These are phyloP conservation scores for Aspergillus pseudonomiae DNA, from an alignment of 2,329 filamentous ascomycete genomes.

Conservation along the genomic window DNA sequence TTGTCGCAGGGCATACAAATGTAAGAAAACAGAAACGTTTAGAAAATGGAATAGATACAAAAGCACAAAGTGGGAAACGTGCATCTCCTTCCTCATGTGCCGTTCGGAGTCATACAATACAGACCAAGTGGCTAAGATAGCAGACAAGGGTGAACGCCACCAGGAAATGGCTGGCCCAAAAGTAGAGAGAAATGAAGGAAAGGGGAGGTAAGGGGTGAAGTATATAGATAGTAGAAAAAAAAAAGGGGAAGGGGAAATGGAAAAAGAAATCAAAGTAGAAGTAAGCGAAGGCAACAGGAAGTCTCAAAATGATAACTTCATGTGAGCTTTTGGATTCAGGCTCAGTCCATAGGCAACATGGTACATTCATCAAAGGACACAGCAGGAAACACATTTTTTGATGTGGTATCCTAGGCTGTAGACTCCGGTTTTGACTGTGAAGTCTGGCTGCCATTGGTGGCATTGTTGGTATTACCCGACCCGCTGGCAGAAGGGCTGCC, in stretches of 20 bases:
- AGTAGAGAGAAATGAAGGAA: constrained; percentile 7
- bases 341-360: background rate
- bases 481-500: constrained; percentile 38
- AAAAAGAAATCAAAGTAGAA: background rate
- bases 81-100: constrained; percentile 16
- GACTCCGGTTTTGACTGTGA: constrained; percentile 38
- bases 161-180: constrained; percentile 12
- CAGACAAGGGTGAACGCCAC: constrained; percentile 17
- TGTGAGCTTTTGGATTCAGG: constrained; percentile 5
- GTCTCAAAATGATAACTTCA: constrained; percentile 18
- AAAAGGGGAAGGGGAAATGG: no score
- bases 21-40: background rate
- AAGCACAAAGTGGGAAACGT: constrained; percentile 8
- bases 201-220: constrained; percentile 7
- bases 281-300: constrained; percentile 18
- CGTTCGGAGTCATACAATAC: constrained; percentile 25
- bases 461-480: constrained; percentile 30
- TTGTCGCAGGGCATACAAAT: constrained; percentile 12
- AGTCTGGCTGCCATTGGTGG: constrained; percentile 29
- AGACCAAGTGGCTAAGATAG: constrained; percentile 23
- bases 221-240: constrained; percentile 13
- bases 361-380: constrained; percentile 2
- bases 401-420: constrained; percentile 24
- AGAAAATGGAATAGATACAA: constrained; percentile 11
- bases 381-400: background rate